A percentile compares a stretch with the other conserved stretches of the same genome.
Conservation (phyloP, 2,329 filamentous ascomycete species). For the Elsinoe ampelina region DNA sequence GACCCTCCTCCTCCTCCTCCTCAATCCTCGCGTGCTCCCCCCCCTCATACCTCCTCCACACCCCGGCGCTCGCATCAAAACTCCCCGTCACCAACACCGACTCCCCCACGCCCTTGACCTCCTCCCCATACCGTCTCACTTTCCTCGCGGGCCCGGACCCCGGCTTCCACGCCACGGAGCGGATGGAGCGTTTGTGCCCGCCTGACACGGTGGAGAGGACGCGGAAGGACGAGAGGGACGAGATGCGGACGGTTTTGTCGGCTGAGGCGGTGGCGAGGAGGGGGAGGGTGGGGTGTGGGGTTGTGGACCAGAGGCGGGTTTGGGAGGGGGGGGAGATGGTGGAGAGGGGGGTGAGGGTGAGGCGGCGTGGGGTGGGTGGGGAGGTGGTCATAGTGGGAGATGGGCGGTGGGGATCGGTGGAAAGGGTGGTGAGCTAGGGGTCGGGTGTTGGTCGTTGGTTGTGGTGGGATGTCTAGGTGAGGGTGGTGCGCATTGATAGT, state of each 20-base stretch:
- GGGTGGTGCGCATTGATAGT: too few relatives aligned
- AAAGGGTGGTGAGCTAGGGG: neutral
- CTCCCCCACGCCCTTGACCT: slow-evolving; percentile 41
- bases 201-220: slow-evolving; percentile 72
- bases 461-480: too few relatives aligned
- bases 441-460: neutral
- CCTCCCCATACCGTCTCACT: slow-evolving; percentile 2
- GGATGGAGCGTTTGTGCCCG: slow-evolving; percentile 85
- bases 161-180: slow-evolving; percentile 81
- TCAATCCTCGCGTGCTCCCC: neutral
- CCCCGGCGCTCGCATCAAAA: slow-evolving; percentile 84
- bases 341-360: slow-evolving; percentile 31
- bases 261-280: slow-evolving; percentile 82
- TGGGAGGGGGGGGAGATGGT: slow-evolving; percentile 45
- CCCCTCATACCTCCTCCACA: slow-evolving; percentile 56
- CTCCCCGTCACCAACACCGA: slow-evolving; percentile 82
- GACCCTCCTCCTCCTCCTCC: slow-evolving; percentile 2
- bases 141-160: slow-evolving; percentile 25
- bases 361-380: neutral
- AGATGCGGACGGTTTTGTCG: slow-evolving; percentile 78
- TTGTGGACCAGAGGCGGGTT: slow-evolving; percentile 71
- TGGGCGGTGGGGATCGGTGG: too few relatives aligned
- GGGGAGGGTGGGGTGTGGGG: slow-evolving; percentile 77
- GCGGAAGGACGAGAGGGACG: slow-evolving; percentile 72
- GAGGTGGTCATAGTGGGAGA: neutral